Conservation (phyloP, 148 eudicot species). For the Silene latifolia region DNA sequence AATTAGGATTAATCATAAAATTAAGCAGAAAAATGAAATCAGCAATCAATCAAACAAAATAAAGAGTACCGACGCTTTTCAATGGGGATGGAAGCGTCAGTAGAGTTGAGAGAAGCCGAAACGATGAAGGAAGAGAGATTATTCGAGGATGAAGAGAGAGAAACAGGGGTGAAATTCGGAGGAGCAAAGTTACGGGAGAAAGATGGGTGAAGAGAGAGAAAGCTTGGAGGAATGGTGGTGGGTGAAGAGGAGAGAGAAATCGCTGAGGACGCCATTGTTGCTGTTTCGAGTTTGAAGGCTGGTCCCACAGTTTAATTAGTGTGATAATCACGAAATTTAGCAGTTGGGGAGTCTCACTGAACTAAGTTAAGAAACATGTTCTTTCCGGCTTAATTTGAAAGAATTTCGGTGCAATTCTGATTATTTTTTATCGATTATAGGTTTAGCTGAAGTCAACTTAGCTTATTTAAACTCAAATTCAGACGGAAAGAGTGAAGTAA, state of each 20-base stretch:
- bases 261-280: slow-evolving; percentile 58
- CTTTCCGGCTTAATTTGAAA: no score
- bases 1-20: background rate
- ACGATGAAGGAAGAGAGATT: slow-evolving; percentile 24
- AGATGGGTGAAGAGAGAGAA: slow-evolving; percentile 23
- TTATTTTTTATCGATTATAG: no score
- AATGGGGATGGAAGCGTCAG: slow-evolving; percentile 55
- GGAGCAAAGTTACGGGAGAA: slow-evolving; percentile 12
- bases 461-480: no score
- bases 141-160: slow-evolving; percentile 30
- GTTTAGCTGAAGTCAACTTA: no score
- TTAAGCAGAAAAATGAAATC: background rate
- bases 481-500: no score
- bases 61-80: slow-evolving; percentile 51
- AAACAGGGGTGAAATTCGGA: slow-evolving; percentile 33
- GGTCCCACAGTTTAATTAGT: background rate
- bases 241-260: slow-evolving; percentile 38
- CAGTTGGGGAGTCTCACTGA: background rate
- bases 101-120: slow-evolving; percentile 30
- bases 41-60: background rate
- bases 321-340: background rate
- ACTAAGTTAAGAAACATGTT: no score
- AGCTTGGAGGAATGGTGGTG: slow-evolving; percentile 31
- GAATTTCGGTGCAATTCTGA: no score
- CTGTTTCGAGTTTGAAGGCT: background rate